Base-by-base conservation (phyloP, 2,329 filamentous ascomycete species). In the Talaromyces rugulosus region DNA sequence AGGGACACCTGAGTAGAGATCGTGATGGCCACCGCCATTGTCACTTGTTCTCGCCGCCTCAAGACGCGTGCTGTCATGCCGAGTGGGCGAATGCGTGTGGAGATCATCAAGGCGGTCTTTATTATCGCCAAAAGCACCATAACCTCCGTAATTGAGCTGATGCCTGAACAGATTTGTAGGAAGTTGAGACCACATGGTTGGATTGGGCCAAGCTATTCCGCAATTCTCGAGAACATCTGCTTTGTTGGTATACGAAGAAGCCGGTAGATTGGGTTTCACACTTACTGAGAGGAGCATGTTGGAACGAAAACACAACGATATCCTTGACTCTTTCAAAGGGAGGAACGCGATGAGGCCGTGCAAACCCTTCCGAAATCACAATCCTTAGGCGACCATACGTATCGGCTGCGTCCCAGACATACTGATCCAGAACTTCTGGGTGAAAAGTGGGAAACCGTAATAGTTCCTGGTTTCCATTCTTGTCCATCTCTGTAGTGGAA, bases 201-300 rank as follows among this genome's bases (percentile, higher is more conserved):
- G 77, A 71, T 90, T 92, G 7, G 91, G 91, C 90, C 91, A 96
- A 2, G 91, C 90, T 69, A 96, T 92, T 3, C 83, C 84, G 2
- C 86, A 87, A 63, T 79, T 81, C 74, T 95, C 89, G 33, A 96
- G 82, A 28, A 93, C 80, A 50, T 89, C 91, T 91, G 66, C 34
- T 14, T 30, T 31, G 8, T 57, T 30, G 62, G 53, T 51, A 50
- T n/a, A 34, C 18, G 23, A 44, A 7, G 42, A 51, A 47, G 16
- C 23, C 59, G 30, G 30, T 1, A n/a, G 23, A 34, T 11, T 28
- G 47, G 33, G 6, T 55, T 11, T 47, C 33, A 8, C 31, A 75
- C 81, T 66, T 78, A 94, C 91, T 83, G 60, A 90, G 77, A 0
- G 92, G 91, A 36, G 90, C 92, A 78, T 95, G 90, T 70, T 95